Percentiles rank a stretch among this genome's conserved stretches.
These are phyloP conservation scores for Asterochloris sp. DNA, from an alignment of 139 green algal species.

Conservation along the genomic window DNA sequence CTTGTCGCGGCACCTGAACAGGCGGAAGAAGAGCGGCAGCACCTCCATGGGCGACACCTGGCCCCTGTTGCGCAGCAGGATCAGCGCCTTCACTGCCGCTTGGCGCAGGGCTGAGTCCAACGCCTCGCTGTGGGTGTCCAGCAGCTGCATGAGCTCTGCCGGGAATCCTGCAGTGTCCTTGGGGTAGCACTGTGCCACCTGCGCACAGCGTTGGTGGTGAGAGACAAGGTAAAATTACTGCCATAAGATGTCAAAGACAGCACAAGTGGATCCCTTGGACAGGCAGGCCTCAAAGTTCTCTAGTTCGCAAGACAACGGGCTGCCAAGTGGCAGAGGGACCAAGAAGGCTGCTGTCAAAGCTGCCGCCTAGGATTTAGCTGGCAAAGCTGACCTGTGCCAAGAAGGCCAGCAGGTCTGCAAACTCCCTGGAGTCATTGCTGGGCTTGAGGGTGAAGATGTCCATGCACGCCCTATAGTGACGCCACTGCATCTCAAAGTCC, in stretches of 20 bases:
- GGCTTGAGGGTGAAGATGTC: constrained; percentile 86
- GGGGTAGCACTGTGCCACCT: constrained; percentile 78
- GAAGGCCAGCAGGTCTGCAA: constrained; percentile 85
- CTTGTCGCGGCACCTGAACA: constrained; percentile 95
- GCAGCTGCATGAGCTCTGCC: constrained; percentile 70
- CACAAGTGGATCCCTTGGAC: no score
- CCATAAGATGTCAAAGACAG: no score
- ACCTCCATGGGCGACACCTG: constrained; percentile 62
- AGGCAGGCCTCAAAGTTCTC: no score
- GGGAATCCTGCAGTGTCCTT: constrained; percentile 61
- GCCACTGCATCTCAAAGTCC: constrained; percentile 82
- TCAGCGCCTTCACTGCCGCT: constrained; percentile 80
- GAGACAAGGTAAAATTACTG: no score
- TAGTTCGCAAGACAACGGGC: no score
- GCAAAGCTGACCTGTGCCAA: constrained; percentile 71
- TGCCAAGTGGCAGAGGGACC: no score
- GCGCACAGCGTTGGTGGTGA: neutral
- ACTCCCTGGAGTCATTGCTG: constrained; percentile 70
- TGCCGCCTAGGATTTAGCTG: no score
- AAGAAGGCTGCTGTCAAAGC: no score
- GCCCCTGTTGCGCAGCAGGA: constrained; percentile 84
- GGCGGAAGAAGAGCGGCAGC: constrained; percentile 91
- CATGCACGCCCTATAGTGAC: constrained; percentile 83
- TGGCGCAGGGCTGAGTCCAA: constrained; percentile 71
- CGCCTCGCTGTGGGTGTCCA: constrained; percentile 74